Evolutionary conservation across 495 filamentous ascomycete species (phyloP).

Genomic region (Penicillium herquei): DNA sequence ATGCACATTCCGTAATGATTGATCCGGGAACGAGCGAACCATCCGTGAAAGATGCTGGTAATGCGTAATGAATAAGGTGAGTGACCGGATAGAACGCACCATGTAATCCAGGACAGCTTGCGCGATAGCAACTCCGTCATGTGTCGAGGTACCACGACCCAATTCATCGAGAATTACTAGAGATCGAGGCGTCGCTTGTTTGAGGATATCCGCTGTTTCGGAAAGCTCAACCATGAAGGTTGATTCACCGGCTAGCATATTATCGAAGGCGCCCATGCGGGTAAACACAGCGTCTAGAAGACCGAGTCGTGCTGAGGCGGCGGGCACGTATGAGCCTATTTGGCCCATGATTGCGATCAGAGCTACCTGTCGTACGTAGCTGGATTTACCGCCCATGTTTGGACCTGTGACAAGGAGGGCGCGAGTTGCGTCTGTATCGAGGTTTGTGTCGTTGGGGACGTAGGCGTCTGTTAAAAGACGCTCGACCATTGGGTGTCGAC

Average conservation of each 20-base stretch:
- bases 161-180: conserved; percentile 95
- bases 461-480: conserved; percentile 82
- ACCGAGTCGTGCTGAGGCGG: conserved; percentile 67
- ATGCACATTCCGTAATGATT: conserved; percentile 71
- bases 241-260: conserved; percentile 89
- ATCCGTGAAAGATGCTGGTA: conserved; percentile 82
- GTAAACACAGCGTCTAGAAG: conserved; percentile 92
- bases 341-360: conserved; percentile 93
- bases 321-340: conserved; percentile 92
- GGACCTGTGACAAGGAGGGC: conserved; percentile 91
- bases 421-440: conserved; percentile 60
- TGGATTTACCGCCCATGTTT: conserved; percentile 98
- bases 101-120: conserved; percentile 86
- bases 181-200: conserved; percentile 74
- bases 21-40: conserved; percentile 59
- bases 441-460: conserved; percentile 84
- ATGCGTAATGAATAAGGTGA: conserved; percentile 95
- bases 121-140: conserved; percentile 95
- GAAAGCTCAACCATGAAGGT: conserved; percentile 98
- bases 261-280: conserved; percentile 95
- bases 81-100: conserved; percentile 66
- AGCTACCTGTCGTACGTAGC: conserved; percentile 88
- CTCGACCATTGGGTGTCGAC: conserved; percentile 96
- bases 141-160: conserved; percentile 86
- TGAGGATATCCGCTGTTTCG: conserved; percentile 88